These are phyloP conservation scores for Sugiyamaella chiloensis DNA, from an alignment of 805 yeast species.

Conservation along the genomic window DNA sequence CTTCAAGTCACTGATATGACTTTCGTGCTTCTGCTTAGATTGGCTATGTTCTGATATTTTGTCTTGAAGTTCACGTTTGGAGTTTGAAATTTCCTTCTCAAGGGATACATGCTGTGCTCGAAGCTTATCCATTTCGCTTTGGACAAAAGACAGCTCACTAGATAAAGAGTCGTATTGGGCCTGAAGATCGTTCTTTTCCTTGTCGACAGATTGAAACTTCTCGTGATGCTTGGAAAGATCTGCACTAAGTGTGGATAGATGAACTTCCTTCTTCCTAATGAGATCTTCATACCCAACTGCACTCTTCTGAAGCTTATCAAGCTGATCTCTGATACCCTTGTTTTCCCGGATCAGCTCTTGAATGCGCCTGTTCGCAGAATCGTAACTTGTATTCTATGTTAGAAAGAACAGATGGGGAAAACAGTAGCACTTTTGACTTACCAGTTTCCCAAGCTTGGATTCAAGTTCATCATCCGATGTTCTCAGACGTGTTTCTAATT, in stretches of 20 bases:
- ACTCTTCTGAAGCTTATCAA: slow-evolving; percentile 39
- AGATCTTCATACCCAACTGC: slow-evolving; percentile 37
- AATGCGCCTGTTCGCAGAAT: slow-evolving; percentile 37
- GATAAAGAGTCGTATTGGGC: slow-evolving; percentile 15
- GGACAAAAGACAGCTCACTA: slow-evolving; percentile 27
- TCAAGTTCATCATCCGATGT: slow-evolving; percentile 28
- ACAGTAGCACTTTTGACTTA: background rate
- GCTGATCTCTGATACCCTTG: slow-evolving; percentile 38
- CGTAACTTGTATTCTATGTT: slow-evolving; percentile 21
- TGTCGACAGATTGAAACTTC: slow-evolving; percentile 12
- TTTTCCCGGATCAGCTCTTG: slow-evolving; percentile 45
- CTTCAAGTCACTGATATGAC: slow-evolving; percentile 19
- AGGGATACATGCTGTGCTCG: slow-evolving; percentile 25
- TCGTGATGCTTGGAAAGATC: slow-evolving; percentile 14
- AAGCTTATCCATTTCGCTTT: slow-evolving; percentile 27
- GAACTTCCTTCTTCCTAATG: slow-evolving; percentile 29
- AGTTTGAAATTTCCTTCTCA: slow-evolving; percentile 46
- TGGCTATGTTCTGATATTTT: slow-evolving; percentile 26
- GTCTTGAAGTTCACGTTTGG: slow-evolving; percentile 41
- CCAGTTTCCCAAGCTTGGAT: slow-evolving; percentile 16
- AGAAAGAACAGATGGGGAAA: background rate
- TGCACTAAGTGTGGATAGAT: slow-evolving; percentile 20
- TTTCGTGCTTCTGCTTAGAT: slow-evolving; percentile 20
- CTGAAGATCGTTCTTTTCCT: slow-evolving; percentile 16
- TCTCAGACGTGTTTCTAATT: slow-evolving; percentile 31